Percentiles rank a stretch among this genome's conserved stretches.
phyloP scores from a whole-genome alignment of 2,329 filamentous ascomycete species.

The Fusarium cyanostomum region DNA sequence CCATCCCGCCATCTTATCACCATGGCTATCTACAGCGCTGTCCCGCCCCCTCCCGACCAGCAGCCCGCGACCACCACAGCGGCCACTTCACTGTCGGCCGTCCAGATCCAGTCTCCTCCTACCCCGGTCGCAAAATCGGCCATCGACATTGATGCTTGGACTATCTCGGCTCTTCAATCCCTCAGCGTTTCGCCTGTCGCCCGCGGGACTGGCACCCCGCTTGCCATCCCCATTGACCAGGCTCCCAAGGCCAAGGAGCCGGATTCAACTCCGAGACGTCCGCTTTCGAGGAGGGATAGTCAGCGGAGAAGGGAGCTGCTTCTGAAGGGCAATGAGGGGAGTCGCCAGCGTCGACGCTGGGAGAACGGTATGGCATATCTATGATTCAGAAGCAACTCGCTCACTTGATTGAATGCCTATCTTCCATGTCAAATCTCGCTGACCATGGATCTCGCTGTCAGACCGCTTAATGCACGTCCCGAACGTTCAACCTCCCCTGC shows the following conservation, averaged over 20 bases:
- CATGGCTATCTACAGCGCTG: slow-evolving; percentile 64
- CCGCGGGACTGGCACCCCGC: slow-evolving; percentile 68
- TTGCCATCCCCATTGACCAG: slow-evolving; percentile 81
- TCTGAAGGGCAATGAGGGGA: slow-evolving; percentile 91
- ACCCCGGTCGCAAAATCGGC: slow-evolving; percentile 40
- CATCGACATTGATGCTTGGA: slow-evolving; percentile 75
- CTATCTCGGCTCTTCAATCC: slow-evolving; percentile 64
- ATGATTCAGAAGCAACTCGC: neutral
- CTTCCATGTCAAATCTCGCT: slow-evolving; percentile 13
- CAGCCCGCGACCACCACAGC: slow-evolving; percentile 31
- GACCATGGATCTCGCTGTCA: slow-evolving; percentile 49
- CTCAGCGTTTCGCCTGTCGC: slow-evolving; percentile 64
- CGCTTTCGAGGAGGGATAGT: slow-evolving; percentile 63
- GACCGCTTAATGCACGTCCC: slow-evolving; percentile 89
- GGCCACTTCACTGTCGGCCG: slow-evolving; percentile 30
- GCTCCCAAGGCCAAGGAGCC: slow-evolving; percentile 38
- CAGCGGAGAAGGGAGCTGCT: slow-evolving; percentile 74
- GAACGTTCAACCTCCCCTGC: slow-evolving; percentile 81
- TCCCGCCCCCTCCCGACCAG: slow-evolving; percentile 59
- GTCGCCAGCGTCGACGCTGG: slow-evolving; percentile 85
- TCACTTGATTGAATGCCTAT: neutral
- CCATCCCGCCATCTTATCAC: slow-evolving; percentile 25
- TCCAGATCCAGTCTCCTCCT: slow-evolving; percentile 33
- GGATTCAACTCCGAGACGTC: slow-evolving; percentile 53
- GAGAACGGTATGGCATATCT: slow-evolving; percentile 77